Base-by-base conservation (phyloP, 352 stramenopile genomes). In the Elongisporangium undulatum region DNA sequence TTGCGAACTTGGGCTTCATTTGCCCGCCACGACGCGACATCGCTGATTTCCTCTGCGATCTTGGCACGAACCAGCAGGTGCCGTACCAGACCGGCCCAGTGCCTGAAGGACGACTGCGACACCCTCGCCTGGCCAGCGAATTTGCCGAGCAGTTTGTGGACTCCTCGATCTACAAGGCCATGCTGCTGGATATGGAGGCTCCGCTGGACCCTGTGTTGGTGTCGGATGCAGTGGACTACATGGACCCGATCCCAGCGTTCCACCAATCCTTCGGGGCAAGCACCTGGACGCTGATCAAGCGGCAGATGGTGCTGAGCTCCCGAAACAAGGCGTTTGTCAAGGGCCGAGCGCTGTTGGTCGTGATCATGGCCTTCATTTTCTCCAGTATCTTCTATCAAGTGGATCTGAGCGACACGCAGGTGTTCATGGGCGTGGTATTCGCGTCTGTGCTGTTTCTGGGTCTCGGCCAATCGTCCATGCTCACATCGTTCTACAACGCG, bases 201-300 rank as follows among this genome's bases (percentile, higher is more conserved):
- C 69, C 96, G 17, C 97, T 97, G 63, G 92, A 98, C 62, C 84
- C 97, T n/a, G 63, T 95, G 10, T 78, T 97, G 19, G 34, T 98
- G 26, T 68, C 97, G 22, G 83, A 92, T 65, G 77, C 90, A 15
- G 85, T 72, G 51, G 60, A 72, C 51, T 69, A 77, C 38, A 63
- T 89, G 19, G 53, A 71, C 1, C 58, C 63, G 17, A 74, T 84
- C 3, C 65, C 60, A 3, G 63, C 71, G 60, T 85, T 82, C 59
- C 62, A 79, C 58, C 73, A 83, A 54, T 56, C 50, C 2, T 86
- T 84, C 53, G 69, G 58, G 63, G 59, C 62, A 12, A 75, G 63
- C 39, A 81, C 71, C 26, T 74, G 64, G 66, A 83, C 74, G 21
- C 58, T 79, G 17, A 68, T 83, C 45, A 68, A 70, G 62, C 84